Conservation (phyloP, 2,329 filamentous ascomycete species). For the Lojkania enalia region DNA sequence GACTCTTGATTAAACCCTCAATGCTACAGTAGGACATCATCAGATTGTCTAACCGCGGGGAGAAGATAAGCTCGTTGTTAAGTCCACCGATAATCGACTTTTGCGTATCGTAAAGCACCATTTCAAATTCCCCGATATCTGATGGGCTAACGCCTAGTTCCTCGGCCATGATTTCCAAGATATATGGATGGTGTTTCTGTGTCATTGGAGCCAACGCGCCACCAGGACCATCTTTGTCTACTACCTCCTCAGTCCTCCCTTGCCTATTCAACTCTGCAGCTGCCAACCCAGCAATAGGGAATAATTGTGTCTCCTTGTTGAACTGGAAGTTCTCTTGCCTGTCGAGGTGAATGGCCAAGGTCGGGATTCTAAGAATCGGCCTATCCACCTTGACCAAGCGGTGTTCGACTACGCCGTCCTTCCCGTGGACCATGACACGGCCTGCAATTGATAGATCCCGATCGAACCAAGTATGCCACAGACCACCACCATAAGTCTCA, state of each 20-base stretch:
- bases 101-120: constrained; percentile 96
- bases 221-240: constrained; percentile 55
- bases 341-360: constrained; percentile 90
- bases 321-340: constrained; percentile 84
- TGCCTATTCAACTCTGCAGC: constrained; percentile 85
- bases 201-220: constrained; percentile 75
- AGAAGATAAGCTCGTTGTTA: constrained; percentile 93
- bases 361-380: constrained; percentile 89
- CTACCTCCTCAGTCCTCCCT: constrained; percentile 54
- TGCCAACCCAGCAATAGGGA: constrained; percentile 87
- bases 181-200: constrained; percentile 84
- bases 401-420: constrained; percentile 74
- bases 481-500: constrained; percentile 93
- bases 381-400: constrained; percentile 88
- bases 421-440: constrained; percentile 76
- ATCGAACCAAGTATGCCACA: constrained; percentile 99
- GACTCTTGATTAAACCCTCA: constrained; percentile 79
- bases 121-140: constrained; percentile 88
- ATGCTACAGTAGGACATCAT: constrained; percentile 95
- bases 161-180: constrained; percentile 82
- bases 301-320: constrained; percentile 96
- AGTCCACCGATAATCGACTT: constrained; percentile 86
- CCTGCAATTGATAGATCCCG: constrained; percentile 90
- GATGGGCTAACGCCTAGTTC: constrained; percentile 69
- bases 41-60: constrained; percentile 91